A percentile compares a stretch with the other conserved stretches of the same genome.
Evolutionary conservation across 495 filamentous ascomycete genomes (phyloP).

Genomic region (Xylaria longipes): DNA sequence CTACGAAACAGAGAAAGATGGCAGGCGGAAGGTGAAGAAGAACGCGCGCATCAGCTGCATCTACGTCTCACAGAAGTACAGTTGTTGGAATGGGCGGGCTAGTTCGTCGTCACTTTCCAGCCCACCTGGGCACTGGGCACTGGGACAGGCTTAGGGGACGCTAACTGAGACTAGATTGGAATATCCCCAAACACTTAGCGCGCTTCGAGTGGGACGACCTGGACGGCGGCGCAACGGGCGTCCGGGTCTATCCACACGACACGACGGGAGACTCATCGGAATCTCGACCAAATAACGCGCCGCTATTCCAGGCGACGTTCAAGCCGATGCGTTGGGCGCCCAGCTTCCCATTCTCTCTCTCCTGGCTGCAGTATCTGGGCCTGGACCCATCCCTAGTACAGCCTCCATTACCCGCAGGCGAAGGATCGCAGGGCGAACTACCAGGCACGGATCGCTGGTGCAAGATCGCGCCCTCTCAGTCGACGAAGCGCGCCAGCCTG

Average conservation of each 20-base stretch:
- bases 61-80: slow-evolving; percentile 58
- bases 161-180: slow-evolving; percentile 49
- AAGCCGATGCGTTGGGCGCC: slow-evolving; percentile 49
- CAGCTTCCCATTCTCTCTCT: slow-evolving; percentile 49
- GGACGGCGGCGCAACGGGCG: slow-evolving; percentile 41
- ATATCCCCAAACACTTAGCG: slow-evolving; percentile 61
- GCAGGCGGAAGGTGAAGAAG: slow-evolving; percentile 34
- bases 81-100: slow-evolving; percentile 54
- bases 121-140: too few relatives aligned
- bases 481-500: slow-evolving; percentile 32
- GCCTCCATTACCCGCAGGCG: slow-evolving; percentile 52
- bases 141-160: background rate
- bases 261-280: slow-evolving; percentile 30
- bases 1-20: slow-evolving; percentile 41
- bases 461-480: slow-evolving; percentile 34
- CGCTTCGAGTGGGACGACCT: slow-evolving; percentile 53
- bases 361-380: slow-evolving; percentile 41
- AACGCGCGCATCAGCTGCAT: slow-evolving; percentile 50
- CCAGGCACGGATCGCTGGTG: slow-evolving; percentile 46
- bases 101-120: slow-evolving; percentile 26
- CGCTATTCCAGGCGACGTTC: slow-evolving; percentile 53
- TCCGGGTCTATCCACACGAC: slow-evolving; percentile 53
- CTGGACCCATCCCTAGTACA: slow-evolving; percentile 47
- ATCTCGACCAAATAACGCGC: slow-evolving; percentile 32
- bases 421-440: slow-evolving; percentile 40